Conservation (phyloP, 495 filamentous ascomycete genomes). For the Penicillium angulare region DNA sequence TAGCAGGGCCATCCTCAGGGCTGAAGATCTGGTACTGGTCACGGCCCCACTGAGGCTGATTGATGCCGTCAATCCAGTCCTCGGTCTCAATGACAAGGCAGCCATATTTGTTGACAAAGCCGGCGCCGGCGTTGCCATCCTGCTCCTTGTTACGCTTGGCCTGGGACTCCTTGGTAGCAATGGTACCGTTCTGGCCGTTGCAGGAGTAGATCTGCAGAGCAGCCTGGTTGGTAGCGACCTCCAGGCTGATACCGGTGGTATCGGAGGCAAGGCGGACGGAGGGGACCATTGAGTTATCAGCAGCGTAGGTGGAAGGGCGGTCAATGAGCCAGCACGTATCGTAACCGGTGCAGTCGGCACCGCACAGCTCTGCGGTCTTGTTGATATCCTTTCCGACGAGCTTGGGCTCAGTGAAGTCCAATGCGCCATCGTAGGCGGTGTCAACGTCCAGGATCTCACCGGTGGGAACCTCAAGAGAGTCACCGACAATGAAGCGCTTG, state of each 20-base stretch:
- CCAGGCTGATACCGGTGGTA: conserved; percentile 66
- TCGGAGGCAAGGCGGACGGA: conserved; percentile 58
- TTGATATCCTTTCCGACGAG: conserved; percentile 67
- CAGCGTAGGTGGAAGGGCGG: conserved; percentile 61
- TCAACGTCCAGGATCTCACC: conserved; percentile 66
- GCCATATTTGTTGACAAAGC: conserved; percentile 58
- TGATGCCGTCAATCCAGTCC: conserved; percentile 77
- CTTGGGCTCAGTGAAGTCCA: conserved; percentile 79
- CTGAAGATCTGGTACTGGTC: conserved; percentile 55
- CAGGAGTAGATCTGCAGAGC: conserved; percentile 79
- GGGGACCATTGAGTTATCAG: conserved; percentile 57
- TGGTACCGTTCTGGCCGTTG: conserved; percentile 66
- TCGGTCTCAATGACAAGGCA: conserved; percentile 66
- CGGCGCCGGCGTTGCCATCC: conserved; percentile 36
- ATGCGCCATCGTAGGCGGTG: conserved; percentile 56
- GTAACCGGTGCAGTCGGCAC: conserved; percentile 72
- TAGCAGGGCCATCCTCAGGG: conserved; percentile 60
- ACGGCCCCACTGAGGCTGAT: conserved; percentile 75
- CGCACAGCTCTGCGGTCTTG: conserved; percentile 62
- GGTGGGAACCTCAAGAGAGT: conserved; percentile 75
- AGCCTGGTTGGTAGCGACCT: conserved; percentile 71
- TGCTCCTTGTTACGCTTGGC: conserved; percentile 44
- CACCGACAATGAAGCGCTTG: conserved; percentile 65
- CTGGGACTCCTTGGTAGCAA: conserved; percentile 52
- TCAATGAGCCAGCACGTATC: conserved; percentile 74